Evolutionary conservation across 2,329 filamentous ascomycete genomes (phyloP).

Genomic region (Blastomyces parvus): DNA sequence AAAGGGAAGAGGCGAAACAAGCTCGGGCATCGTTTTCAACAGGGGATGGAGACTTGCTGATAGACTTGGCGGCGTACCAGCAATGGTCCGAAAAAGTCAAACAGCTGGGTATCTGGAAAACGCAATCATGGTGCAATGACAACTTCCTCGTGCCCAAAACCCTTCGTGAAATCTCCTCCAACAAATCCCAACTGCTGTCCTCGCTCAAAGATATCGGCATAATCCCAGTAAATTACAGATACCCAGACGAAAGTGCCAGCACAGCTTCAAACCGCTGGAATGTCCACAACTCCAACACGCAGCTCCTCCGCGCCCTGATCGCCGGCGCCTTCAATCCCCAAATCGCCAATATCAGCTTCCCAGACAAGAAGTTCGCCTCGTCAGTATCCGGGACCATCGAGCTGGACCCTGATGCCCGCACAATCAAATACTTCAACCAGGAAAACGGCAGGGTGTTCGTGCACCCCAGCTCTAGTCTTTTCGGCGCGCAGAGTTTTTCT

Average conservation of each 20-base stretch:
- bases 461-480: constrained; percentile 79
- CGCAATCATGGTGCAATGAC: constrained; percentile 64
- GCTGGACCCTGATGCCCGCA: constrained; percentile 80
- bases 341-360: constrained; percentile 82
- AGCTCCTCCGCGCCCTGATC: constrained; percentile 58
- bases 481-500: constrained; percentile 69
- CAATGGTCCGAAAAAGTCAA: constrained; percentile 63
- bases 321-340: constrained; percentile 73
- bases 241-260: constrained; percentile 10
- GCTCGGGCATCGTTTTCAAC: constrained; percentile 64
- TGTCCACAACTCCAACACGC: constrained; percentile 29
- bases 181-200: constrained; percentile 73
- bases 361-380: constrained; percentile 87
- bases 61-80: constrained; percentile 75
- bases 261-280: constrained; percentile 34
- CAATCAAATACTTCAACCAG: constrained; percentile 86
- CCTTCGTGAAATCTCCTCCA: constrained; percentile 78
- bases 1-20: constrained; percentile 69
- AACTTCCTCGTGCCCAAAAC: constrained; percentile 80
- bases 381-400: constrained; percentile 84
- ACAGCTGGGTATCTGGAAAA: constrained; percentile 37
- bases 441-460: constrained; percentile 84
- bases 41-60: constrained; percentile 78
- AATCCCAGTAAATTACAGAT: constrained; percentile 45
- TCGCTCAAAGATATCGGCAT: constrained; percentile 82